These are phyloP conservation scores for Nymphaea thermarum DNA, from an alignment of 164 flowering plant species.

Conservation along the genomic window DNA sequence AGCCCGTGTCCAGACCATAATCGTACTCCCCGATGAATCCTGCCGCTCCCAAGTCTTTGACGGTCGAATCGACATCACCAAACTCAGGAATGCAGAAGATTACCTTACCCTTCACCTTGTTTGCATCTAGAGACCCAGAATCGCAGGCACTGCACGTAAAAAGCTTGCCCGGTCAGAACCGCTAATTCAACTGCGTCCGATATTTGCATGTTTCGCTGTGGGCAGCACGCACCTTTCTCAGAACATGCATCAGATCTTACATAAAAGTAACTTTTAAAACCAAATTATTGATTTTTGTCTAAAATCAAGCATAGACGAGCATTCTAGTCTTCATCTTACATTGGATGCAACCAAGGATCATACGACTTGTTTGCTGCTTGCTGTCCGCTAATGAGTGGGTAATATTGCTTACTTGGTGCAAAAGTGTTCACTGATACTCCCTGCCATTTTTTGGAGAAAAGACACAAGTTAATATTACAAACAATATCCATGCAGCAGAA, in stretches of 20 bases:
- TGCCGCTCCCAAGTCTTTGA: slow-evolving; percentile 20
- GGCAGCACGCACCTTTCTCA: too few species aligned
- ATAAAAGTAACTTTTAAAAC: too few species aligned
- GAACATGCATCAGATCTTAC: too few species aligned
- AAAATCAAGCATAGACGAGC: too few species aligned
- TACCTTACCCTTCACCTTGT: slow-evolving; percentile 46
- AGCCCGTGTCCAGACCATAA: slow-evolving; percentile 15
- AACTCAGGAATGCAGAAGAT: slow-evolving; percentile 40
- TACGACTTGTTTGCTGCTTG: neutral
- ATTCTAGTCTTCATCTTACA: too few species aligned
- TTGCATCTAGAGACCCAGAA: slow-evolving; percentile 17
- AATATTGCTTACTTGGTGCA: slow-evolving; percentile 22
- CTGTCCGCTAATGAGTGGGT: slow-evolving; percentile 50
- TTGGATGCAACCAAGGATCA: too few species aligned
- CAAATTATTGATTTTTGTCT: too few species aligned
- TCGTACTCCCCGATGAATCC: slow-evolving; percentile 25
- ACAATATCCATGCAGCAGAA: neutral
- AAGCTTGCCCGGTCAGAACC: too few species aligned
- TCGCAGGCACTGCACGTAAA: slow-evolving; percentile 36
- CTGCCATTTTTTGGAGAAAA: slow-evolving; percentile 16
- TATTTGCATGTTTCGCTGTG: too few species aligned
- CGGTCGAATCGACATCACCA: slow-evolving; percentile 20
- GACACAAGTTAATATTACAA: too few species aligned
- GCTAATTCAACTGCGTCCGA: too few species aligned
- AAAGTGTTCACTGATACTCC: slow-evolving; percentile 53